Evolutionary conservation across 2,329 filamentous ascomycete genomes (phyloP).

Genomic region (Colletotrichum coccodes): DNA sequence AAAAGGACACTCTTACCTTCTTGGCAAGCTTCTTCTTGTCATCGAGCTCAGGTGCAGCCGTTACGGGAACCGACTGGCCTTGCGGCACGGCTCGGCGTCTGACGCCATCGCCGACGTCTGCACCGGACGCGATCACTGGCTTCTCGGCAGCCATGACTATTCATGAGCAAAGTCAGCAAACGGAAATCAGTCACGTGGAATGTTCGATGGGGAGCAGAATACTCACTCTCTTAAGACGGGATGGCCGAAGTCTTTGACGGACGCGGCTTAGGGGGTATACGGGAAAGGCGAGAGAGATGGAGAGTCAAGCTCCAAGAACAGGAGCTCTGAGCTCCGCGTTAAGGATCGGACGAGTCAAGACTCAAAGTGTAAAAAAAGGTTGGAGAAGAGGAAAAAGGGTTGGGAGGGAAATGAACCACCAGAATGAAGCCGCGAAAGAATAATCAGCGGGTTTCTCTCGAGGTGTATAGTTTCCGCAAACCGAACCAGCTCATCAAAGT

Average conservation of each 20-base stretch:
- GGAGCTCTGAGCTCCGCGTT: conserved; percentile 33
- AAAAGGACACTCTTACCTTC: conserved; percentile 55
- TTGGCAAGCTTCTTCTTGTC: conserved; percentile 69
- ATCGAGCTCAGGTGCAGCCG: conserved; percentile 56
- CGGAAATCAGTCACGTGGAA: conserved; percentile 1
- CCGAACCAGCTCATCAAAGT: conserved; percentile 24
- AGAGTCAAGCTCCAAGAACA: conserved; percentile 29
- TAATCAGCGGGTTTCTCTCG: conserved; percentile 17
- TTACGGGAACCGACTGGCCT: conserved; percentile 48
- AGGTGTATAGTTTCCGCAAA: conserved; percentile 3
- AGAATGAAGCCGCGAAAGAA: conserved; percentile 14
- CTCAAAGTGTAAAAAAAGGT: conserved; percentile 28
- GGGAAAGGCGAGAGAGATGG: background rate
- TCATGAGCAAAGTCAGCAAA: conserved; percentile 21
- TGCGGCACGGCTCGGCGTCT: conserved; percentile 65
- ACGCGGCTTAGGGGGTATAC: conserved; percentile 17
- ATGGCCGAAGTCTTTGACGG: conserved; percentile 19
- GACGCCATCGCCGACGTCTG: conserved; percentile 65
- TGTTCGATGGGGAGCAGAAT: background rate
- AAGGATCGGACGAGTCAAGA: conserved; percentile 36
- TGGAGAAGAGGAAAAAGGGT: conserved; percentile 15
- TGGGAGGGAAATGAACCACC: conserved; percentile 12
- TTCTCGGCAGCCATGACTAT: conserved; percentile 63
- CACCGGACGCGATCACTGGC: conserved; percentile 68
- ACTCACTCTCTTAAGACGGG: conserved; percentile 25